These are phyloP conservation scores for Didymella pomorum DNA, from an alignment of 2,329 filamentous ascomycete genomes.

Conservation along the genomic window DNA sequence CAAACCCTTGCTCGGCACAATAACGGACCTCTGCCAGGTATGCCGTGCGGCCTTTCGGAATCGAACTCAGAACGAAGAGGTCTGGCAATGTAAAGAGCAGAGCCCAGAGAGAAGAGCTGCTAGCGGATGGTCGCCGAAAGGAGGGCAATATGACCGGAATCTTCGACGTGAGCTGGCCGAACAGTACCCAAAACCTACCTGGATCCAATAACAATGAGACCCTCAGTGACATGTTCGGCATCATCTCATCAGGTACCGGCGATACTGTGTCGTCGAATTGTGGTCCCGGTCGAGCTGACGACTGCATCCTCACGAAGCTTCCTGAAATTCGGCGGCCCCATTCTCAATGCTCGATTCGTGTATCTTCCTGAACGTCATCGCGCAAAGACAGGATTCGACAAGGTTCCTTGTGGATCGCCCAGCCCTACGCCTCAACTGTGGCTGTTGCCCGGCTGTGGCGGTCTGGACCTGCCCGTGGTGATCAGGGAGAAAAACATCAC, in stretches of 20 bases:
- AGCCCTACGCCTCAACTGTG: conserved; percentile 1
- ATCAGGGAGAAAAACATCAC: conserved; percentile 10
- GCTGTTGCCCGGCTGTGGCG: conserved; percentile 12
- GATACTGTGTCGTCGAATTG: neutral
- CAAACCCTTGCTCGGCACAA: too few relatives aligned
- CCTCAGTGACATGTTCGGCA: neutral
- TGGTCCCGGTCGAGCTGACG: neutral
- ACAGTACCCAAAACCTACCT: neutral
- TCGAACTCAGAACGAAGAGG: neutral
- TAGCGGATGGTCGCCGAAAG: neutral
- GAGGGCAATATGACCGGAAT: neutral
- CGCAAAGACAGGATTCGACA: neutral
- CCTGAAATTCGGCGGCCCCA: conserved; percentile 4
- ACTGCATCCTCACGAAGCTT: neutral
- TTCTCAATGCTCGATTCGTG: neutral
- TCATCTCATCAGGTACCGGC: neutral
- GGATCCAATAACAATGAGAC: neutral
- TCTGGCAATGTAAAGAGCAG: neutral
- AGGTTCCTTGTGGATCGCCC: neutral
- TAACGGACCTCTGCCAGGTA: neutral
- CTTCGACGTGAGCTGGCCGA: neutral
- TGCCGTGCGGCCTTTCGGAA: neutral
- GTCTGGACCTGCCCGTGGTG: conserved; percentile 11
- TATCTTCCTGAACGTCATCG: neutral
- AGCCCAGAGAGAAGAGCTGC: neutral